Evolutionary conservation across 2,329 filamentous ascomycete genomes (phyloP), one percentile per base, ranked within the genome.

Genomic region (Colletotrichum falcatum): DNA sequence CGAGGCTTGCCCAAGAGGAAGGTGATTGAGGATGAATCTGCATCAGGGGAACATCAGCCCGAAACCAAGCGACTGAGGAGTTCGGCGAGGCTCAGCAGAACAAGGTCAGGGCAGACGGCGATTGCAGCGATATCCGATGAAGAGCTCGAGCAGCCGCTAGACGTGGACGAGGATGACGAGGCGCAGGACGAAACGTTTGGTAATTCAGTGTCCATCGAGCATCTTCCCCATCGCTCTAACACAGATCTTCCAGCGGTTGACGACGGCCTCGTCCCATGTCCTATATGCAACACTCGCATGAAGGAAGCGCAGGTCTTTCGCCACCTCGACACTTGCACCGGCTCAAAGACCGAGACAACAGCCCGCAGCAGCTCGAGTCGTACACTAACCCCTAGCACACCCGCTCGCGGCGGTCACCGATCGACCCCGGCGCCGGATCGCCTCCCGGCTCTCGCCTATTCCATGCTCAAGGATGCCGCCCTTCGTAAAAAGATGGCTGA

Each of bases 391-490:
- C 55, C 58, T 16, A 55, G 44, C 55, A 70, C 64, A 5, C 44
- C 68, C 6, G 56, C 53, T n/a, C 20, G 33, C 16, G 23, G 59
- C 28, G 48, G 37, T 80, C 67, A 76, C 78, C 7, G 81, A 78
- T 9, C 78, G 77, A 74, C 80, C 18, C 58, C 80, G 70, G 77
- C 77, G 58, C 73, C 70, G 30, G 90, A 94, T 60, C 88, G 92
- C 42, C 83, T 98, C 12, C 92, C 96, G 0, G 89, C 93, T 12
- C 85, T 98, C 23, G 96, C 94, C 76, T 98, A 98, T 80, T 92
- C 91, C 28, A 87, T 97, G 78, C 82, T 97, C n/a, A 97, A 92
- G 78, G 95, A 98, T 28, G 83, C 81, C 0, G 88, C 88, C 2
- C 83, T 99, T 62, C 89, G 91, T 59, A 96, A 93, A 77, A 98